A percentile compares a stretch with the other conserved stretches of the same genome.
Conservation (phyloP, 73 alveolate species). For the Tetrahymena borealis region DNA sequence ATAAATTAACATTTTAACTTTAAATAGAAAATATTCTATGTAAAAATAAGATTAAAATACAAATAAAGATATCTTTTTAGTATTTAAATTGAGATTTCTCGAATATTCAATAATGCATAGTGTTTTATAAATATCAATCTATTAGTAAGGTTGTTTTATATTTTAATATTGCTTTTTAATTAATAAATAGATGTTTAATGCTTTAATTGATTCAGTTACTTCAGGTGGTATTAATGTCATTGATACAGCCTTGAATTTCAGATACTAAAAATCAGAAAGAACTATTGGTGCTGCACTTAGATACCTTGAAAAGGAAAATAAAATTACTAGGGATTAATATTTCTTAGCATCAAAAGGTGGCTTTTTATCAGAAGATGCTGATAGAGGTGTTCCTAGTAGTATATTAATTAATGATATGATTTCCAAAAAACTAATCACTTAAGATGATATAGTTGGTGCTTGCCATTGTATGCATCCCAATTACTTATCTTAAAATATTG, state of each 20-base stretch:
- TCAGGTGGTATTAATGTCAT: constrained; percentile 78
- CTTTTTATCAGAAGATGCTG: constrained; percentile 86
- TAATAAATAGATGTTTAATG: constrained; percentile 31
- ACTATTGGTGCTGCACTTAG: constrained; percentile 73
- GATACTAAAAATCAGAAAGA: constrained; percentile 85
- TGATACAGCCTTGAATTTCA: constrained; percentile 85
- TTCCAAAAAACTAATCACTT: constrained; percentile 38
- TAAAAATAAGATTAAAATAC: too few species aligned
- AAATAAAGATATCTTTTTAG: too few species aligned
- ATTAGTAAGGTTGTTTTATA: too few species aligned
- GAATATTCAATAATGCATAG: too few species aligned
- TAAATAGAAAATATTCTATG: too few species aligned
- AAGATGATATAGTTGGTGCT: constrained; percentile 66
- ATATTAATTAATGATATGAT: constrained; percentile 47
- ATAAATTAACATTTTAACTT: too few species aligned
- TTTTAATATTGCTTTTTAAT: too few species aligned
- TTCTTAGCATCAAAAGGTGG: constrained; percentile 78
- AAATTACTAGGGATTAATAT: constrained; percentile 61
- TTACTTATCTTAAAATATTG: constrained; percentile 17
- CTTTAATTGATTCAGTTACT: constrained; percentile 47
- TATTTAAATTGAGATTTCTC: too few species aligned
- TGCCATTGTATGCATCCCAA: constrained; percentile 87
- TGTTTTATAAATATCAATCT: too few species aligned
- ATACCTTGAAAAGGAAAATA: constrained; percentile 34
- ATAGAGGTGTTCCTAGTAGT: constrained; percentile 70